These are phyloP conservation scores for Phlyctochytrium bullatum DNA, from an alignment of 192 early-diverging fungal species.

Conservation along the genomic window DNA sequence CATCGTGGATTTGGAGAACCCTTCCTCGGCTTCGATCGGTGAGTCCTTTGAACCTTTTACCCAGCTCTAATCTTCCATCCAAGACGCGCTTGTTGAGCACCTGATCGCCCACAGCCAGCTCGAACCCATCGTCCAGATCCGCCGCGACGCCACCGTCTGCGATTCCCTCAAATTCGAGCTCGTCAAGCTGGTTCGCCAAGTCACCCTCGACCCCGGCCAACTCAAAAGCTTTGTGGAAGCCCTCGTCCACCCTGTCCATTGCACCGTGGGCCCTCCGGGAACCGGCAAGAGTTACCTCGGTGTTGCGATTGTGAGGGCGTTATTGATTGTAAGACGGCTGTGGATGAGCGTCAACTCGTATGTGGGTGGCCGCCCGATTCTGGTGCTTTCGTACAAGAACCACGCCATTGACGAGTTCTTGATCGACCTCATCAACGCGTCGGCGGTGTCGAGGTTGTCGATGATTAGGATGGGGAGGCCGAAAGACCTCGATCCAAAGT, in stretches of 20 bases:
- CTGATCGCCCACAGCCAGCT: slow-evolving; percentile 27
- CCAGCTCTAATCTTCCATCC: slow-evolving; percentile 3
- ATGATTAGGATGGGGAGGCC: slow-evolving; percentile 29
- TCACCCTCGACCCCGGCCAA: slow-evolving; percentile 35
- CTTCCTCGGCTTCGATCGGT: no score
- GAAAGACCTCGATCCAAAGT: slow-evolving; percentile 25
- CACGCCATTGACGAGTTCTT: slow-evolving; percentile 45
- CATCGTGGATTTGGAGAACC: no score
- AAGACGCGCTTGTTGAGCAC: slow-evolving; percentile 11
- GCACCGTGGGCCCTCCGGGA: slow-evolving; percentile 34
- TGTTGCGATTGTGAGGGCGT: slow-evolving; percentile 37
- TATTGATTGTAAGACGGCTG: slow-evolving; percentile 26
- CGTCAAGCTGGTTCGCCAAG: slow-evolving; percentile 25
- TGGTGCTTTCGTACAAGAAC: slow-evolving; percentile 41
- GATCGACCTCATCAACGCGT: slow-evolving; percentile 27
- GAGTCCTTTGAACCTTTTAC: no score
- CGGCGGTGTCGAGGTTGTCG: slow-evolving; percentile 20
- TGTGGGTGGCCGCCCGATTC: slow-evolving; percentile 29
- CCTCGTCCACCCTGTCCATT: slow-evolving; percentile 33
- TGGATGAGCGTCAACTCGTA: slow-evolving; percentile 25
- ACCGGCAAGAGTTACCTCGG: slow-evolving; percentile 44
- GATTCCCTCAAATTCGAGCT: slow-evolving; percentile 12
- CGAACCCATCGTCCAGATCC: slow-evolving; percentile 39
- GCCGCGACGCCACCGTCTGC: slow-evolving; percentile 8
- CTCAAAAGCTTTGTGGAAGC: slow-evolving; percentile 37